A percentile compares a stretch with the other conserved stretches of the same genome.
phyloP scores from a whole-genome alignment of 164 flowering plant species.

The Vitis riparia region DNA sequence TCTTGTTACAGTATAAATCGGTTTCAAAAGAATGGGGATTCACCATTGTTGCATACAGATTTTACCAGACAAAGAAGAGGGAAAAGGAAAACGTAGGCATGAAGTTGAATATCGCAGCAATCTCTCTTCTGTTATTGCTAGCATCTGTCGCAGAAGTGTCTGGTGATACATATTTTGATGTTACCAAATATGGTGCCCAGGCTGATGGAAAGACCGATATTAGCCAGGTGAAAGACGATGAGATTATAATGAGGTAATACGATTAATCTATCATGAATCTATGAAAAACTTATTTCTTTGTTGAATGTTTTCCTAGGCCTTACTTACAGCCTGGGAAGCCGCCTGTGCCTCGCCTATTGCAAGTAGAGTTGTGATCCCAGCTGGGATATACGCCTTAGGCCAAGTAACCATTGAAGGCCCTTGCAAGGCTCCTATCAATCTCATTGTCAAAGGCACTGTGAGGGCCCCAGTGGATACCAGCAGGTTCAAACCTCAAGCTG shows the following conservation, averaged over 20 bases:
- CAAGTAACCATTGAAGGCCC: not conserved
- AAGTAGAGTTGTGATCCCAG: not conserved
- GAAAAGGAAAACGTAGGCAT: not conserved
- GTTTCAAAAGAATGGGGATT: no score
- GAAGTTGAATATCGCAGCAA: not conserved
- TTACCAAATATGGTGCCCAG: slow-evolving; percentile 8
- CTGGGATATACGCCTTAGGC: not conserved
- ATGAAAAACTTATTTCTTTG: no score
- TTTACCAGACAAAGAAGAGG: not conserved
- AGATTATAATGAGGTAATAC: not conserved
- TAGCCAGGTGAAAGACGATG: not conserved
- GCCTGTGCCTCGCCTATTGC: not conserved
- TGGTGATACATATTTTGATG: not conserved
- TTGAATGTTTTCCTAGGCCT: not conserved
- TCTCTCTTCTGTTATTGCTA: not conserved
- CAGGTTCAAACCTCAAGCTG: not conserved
- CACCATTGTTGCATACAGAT: no score
- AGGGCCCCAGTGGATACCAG: no score
- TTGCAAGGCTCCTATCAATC: no score
- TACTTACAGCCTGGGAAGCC: not conserved
- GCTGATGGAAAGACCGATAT: not conserved
- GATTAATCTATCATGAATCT: not conserved
- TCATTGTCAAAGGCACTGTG: no score
- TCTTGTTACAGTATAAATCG: no score
- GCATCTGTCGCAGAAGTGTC: not conserved